Evolutionary conservation across 306 rosid species (phyloP), one percentile per base, ranked within the genome.

Genomic region (Sicyos baderoa): DNA sequence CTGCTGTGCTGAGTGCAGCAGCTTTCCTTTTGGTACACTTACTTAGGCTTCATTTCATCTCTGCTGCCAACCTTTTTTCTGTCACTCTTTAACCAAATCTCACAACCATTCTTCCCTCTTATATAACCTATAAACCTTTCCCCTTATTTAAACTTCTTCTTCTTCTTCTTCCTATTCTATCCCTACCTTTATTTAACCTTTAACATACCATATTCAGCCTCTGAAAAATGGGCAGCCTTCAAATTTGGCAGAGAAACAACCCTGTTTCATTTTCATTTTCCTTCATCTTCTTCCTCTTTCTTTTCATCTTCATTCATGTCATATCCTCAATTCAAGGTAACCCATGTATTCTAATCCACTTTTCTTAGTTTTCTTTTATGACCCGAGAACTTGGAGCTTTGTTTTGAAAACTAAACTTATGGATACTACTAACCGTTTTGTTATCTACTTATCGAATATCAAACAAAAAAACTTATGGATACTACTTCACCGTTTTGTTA

Each of bases 251-350:
- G 79, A 80, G 77, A 73, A 79, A 76, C 74, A 81, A 78, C 83
- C 82, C 80, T 1, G 3, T 47, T 6, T 3, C 71, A n/a, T 49
- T 47, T 6, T 3, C 71, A n/a, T 49, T 77, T 25, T 74, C 42
- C 49, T 67, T 77, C 53, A 47, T 91, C 75, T 59, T 85, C 61
- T 75, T 86, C 58, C 77, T 85, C 77, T 72, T 83, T 40, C 44
- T 84, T 71, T 80, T 82, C 68, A 60, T 68, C 82, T 74, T 81
- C 45, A 57, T 76, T 53, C 63, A 73, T 42, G 8, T 53, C 55
- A 71, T 59, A 59, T 60, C 60, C 56, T 79, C 80, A 80, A 77
- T 82, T 75, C 69, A 89, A 87, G 97, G 96, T 91, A 76, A 54
- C 5, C 37, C 48, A 48, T 56, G 59, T 11, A n/a, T 7, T 60